Conservation (phyloP, 352 stramenopile species). For the Halophytophthora polymorphica region DNA sequence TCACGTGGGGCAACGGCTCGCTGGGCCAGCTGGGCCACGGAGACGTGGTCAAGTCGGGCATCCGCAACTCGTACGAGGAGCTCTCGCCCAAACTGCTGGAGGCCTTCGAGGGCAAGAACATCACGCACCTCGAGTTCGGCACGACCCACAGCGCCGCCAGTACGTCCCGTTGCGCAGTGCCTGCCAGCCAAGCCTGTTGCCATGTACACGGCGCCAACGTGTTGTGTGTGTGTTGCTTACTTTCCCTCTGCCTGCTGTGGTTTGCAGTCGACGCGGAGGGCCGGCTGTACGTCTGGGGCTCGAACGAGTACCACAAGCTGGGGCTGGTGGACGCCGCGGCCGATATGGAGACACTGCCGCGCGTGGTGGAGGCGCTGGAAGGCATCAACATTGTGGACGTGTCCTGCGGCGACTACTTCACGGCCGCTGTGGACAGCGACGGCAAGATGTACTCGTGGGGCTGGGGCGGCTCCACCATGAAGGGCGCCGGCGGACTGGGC, state of each 20-base stretch:
- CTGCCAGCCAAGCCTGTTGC: neutral
- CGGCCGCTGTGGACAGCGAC: conserved; percentile 76
- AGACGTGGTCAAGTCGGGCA: conserved; percentile 76
- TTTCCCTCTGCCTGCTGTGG: conserved; percentile 7
- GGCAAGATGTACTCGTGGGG: conserved; percentile 92
- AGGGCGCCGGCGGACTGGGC: conserved; percentile 68
- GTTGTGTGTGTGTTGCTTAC: conserved; percentile 6
- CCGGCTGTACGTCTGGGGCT: conserved; percentile 79
- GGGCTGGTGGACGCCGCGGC: conserved; percentile 42
- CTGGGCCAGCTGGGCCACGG: conserved; percentile 83
- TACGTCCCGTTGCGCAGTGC: conserved; percentile 32
- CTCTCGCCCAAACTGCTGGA: conserved; percentile 70
- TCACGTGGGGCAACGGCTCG: conserved; percentile 83
- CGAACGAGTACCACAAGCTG: conserved; percentile 90
- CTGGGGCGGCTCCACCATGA: conserved; percentile 83
- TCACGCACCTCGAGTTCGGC: conserved; percentile 72
- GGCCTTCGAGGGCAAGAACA: conserved; percentile 56
- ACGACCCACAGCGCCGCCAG: conserved; percentile 76
- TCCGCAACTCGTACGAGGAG: conserved; percentile 85
- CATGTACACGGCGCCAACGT: neutral
- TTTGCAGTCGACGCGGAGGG: conserved; percentile 62
- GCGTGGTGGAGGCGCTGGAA: conserved; percentile 61
- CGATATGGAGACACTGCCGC: conserved; percentile 53
- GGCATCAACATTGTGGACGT: conserved; percentile 80
- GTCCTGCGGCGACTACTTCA: conserved; percentile 86